Evolutionary conservation across 768 basidiomycete genomes (phyloP).

Genomic region (Tulasnella sp.): DNA sequence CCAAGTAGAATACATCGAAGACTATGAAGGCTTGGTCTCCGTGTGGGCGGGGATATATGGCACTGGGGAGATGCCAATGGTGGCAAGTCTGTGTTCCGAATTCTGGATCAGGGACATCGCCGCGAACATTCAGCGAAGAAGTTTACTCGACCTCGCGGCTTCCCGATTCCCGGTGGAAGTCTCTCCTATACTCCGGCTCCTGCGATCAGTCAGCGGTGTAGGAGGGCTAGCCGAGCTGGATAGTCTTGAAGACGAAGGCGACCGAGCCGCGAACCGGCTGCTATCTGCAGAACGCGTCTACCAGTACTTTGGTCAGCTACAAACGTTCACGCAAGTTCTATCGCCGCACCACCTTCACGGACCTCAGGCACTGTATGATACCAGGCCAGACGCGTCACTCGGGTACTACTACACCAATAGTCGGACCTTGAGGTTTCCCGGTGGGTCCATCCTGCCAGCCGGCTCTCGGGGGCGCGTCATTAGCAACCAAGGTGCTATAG

Average conservation of each 20-base stretch:
- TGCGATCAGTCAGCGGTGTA: constrained; percentile 65
- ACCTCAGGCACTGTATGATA: constrained; percentile 39
- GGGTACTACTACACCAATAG: constrained; percentile 43
- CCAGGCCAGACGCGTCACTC: constrained; percentile 5
- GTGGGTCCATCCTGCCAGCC: constrained; percentile 58
- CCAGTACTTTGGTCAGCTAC: constrained; percentile 60
- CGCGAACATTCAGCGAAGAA: constrained; percentile 54
- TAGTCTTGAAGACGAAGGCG: constrained; percentile 14
- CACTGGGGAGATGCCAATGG: constrained; percentile 54
- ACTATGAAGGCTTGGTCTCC: constrained; percentile 59
- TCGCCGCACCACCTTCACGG: constrained; percentile 52
- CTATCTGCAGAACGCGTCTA: constrained; percentile 60
- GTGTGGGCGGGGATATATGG: constrained; percentile 76
- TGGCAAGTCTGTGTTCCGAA: constrained; percentile 56
- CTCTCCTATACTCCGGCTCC: constrained; percentile 54
- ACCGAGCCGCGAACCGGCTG: constrained; percentile 37
- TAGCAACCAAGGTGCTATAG: constrained; percentile 49
- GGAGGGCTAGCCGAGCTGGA: constrained; percentile 50
- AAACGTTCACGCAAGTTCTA: constrained; percentile 66
- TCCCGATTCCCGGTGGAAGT: constrained; percentile 77
- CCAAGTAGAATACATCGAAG: constrained; percentile 65
- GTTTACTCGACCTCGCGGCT: constrained; percentile 72
- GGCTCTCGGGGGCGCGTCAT: constrained; percentile 60
- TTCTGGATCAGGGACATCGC: constrained; percentile 56
- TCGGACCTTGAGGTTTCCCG: constrained; percentile 61